Conservation (phyloP, 2,329 filamentous ascomycete species). For the Penicillium capsulatum region DNA sequence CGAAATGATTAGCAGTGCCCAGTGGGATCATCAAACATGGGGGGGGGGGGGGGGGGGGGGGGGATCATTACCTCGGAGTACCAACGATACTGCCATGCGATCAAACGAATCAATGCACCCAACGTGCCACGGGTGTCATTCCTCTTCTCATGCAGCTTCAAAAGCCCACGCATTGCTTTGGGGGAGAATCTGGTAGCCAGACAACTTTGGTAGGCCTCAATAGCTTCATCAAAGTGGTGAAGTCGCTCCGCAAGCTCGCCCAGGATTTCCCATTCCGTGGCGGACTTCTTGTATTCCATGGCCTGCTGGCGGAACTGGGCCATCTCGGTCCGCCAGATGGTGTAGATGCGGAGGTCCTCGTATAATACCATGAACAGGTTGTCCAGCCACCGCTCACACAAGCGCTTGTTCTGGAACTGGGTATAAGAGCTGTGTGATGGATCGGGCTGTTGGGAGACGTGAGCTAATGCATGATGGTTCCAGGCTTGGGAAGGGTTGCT, state of each 20-base stretch:
- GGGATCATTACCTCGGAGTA: conserved; percentile 89
- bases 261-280: conserved; percentile 97
- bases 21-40: too few relatives aligned
- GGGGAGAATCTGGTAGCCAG: conserved; percentile 85
- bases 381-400: conserved; percentile 96
- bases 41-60: too few relatives aligned
- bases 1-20: conserved; percentile 18
- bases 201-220: conserved; percentile 89
- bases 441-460: conserved; percentile 49
- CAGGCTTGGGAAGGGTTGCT: conserved; percentile 23
- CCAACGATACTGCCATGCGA: conserved; percentile 99
- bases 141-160: conserved; percentile 71
- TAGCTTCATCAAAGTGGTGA: conserved; percentile 84
- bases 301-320: conserved; percentile 90
- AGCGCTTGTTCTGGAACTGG: conserved; percentile 91
- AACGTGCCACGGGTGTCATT: conserved; percentile 78
- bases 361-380: conserved; percentile 99
- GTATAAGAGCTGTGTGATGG: conserved; percentile 71
- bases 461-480: conserved; percentile 1
- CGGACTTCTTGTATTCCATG: conserved; percentile 92
- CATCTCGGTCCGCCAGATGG: conserved; percentile 98
- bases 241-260: conserved; percentile 87
- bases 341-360: conserved; percentile 95
- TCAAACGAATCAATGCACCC: conserved; percentile 79
- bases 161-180: conserved; percentile 80